These are phyloP conservation scores for Ascosphaera pollenicola DNA, from an alignment of 2,329 filamentous ascomycete species.

Conservation along the genomic window DNA sequence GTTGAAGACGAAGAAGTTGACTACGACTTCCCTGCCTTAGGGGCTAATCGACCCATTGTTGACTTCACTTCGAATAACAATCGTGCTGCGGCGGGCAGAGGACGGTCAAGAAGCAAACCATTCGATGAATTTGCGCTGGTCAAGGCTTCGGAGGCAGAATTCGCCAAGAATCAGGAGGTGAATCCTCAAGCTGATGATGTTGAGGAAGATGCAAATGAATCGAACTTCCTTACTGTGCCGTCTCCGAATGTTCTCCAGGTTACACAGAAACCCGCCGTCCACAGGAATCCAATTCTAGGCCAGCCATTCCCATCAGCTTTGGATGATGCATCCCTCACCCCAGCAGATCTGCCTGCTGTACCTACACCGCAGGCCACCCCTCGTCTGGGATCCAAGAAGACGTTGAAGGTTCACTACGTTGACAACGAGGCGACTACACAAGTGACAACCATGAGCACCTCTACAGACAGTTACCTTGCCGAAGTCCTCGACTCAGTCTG, in stretches of 20 bases:
- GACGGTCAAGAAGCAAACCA: conserved; percentile 37
- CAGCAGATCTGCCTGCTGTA: conserved; percentile 24
- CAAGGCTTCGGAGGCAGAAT: conserved; percentile 32
- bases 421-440: conserved; percentile 34
- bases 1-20: conserved; percentile 46
- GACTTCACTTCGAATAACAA: conserved; percentile 49
- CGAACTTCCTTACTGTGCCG: conserved; percentile 5
- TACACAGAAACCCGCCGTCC: conserved; percentile 5
- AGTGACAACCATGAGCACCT: conserved; percentile 32
- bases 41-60: conserved; percentile 32
- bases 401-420: conserved; percentile 36
- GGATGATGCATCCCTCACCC: conserved; percentile 22
- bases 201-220: conserved; percentile 8
- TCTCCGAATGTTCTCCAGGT: conserved; percentile 1
- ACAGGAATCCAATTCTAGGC: conserved; percentile 21
- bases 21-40: conserved; percentile 40
- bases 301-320: conserved; percentile 24
- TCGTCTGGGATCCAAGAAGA: conserved; percentile 34
- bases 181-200: conserved; percentile 25
- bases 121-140: conserved; percentile 47
- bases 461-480: conserved; percentile 45
- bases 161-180: conserved; percentile 33
- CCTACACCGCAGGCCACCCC: conserved; percentile 26
- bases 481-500: conserved; percentile 42
- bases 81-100: conserved; percentile 29